phyloP scores from a whole-genome alignment of 106 monocot genomes.

The Acanthochlamys bracteata region DNA sequence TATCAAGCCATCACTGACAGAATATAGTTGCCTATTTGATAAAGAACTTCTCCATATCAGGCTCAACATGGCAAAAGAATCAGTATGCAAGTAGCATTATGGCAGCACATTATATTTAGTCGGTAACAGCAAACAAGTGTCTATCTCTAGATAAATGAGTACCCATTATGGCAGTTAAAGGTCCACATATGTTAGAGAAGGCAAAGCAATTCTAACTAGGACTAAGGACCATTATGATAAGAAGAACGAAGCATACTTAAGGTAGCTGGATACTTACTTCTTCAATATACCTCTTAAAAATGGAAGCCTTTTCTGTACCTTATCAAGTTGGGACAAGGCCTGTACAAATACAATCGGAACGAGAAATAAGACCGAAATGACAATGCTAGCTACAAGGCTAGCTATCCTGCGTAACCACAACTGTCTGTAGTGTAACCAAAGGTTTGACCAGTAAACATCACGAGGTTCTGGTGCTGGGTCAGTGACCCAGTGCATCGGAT shows the following conservation, averaged over 20 bases:
- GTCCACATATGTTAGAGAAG: not conserved
- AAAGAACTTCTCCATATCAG: too few relatives aligned
- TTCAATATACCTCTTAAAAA: conserved; percentile 69
- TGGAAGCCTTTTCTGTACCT: conserved; percentile 61
- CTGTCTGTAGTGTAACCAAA: conserved; percentile 82
- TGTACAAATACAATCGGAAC: conserved; percentile 87
- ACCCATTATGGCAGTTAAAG: too few relatives aligned
- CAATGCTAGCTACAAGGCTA: conserved; percentile 58
- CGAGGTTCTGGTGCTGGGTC: conserved; percentile 81
- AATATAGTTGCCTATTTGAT: too few relatives aligned
- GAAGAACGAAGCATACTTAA: not conserved
- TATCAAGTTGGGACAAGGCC: conserved; percentile 71
- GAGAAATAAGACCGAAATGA: conserved; percentile 76
- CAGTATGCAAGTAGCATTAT: too few relatives aligned
- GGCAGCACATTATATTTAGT: not conserved
- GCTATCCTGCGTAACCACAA: conserved; percentile 85
- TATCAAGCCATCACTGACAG: not conserved
- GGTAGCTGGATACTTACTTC: conserved; percentile 41
- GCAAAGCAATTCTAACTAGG: not conserved
- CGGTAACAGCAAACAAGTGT: too few relatives aligned
- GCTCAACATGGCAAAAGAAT: too few relatives aligned
- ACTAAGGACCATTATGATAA: not conserved
- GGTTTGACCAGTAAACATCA: conserved; percentile 97
- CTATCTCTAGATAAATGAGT: too few relatives aligned
- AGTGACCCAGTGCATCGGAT: conserved; percentile 90